A percentile compares a stretch with the other conserved stretches of the same genome.
These are phyloP conservation scores for Paspalum notatum DNA, from an alignment of 176 grass and related monocot genomes.

Conservation along the genomic window DNA sequence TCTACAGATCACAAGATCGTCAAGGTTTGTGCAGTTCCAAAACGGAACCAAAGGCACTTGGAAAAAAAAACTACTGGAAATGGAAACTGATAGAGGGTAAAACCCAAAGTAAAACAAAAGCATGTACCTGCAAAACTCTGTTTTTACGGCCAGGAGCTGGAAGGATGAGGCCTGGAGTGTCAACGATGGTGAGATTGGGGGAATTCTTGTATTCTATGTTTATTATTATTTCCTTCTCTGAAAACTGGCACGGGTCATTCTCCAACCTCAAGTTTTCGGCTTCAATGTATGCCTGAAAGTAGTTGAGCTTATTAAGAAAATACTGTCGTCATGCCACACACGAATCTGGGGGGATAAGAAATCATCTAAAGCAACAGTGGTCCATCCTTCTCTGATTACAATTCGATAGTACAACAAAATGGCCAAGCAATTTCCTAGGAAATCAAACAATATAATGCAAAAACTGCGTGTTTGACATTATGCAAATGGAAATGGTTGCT, in stretches of 20 bases:
- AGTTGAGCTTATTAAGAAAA: constrained; percentile 15
- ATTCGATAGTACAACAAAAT: constrained; percentile 5
- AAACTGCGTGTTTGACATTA: background rate
- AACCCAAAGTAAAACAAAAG: background rate
- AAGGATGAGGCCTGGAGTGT: constrained; percentile 88
- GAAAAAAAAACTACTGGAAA: constrained; percentile 10
- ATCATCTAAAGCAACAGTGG: background rate
- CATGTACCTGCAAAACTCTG: constrained; percentile 73
- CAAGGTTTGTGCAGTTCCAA: constrained; percentile 25
- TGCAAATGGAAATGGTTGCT: background rate
- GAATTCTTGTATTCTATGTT: constrained; percentile 92
- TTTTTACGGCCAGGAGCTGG: constrained; percentile 90
- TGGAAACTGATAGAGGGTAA: background rate
- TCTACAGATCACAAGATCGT: constrained; percentile 54
- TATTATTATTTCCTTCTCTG: constrained; percentile 85
- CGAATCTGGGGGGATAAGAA: background rate
- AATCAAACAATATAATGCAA: background rate
- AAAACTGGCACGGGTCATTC: constrained; percentile 92
- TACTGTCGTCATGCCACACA: background rate
- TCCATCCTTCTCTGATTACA: background rate
- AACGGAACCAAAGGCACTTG: constrained; percentile 18
- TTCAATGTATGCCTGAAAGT: constrained; percentile 87
- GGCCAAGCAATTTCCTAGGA: background rate
- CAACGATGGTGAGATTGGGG: constrained; percentile 91
- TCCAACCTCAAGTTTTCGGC: constrained; percentile 91